A percentile compares a stretch with the other conserved stretches of the same genome.
phyloP scores from a whole-genome alignment of 2,329 filamentous ascomycete genomes.

The Clonostachys solani region DNA sequence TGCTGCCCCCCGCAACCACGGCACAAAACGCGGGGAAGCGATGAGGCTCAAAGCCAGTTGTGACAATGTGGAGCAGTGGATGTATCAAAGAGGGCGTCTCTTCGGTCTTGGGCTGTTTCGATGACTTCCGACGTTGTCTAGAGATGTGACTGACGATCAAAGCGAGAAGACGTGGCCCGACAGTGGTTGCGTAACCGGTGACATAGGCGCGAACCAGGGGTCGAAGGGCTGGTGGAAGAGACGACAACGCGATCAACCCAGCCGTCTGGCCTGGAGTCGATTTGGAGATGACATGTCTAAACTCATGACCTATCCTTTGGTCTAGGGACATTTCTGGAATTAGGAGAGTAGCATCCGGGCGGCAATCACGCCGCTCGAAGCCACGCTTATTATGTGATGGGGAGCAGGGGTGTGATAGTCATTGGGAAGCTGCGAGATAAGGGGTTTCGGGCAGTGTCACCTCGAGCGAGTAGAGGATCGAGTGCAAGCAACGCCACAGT shows the following conservation, averaged over 20 bases:
- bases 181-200: constrained; percentile 55
- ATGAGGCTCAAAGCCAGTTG: constrained; percentile 45
- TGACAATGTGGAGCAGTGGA: constrained; percentile 32
- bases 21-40: constrained; percentile 62
- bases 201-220: constrained; percentile 57
- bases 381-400: no score
- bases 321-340: no score
- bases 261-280: no score
- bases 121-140: constrained; percentile 23
- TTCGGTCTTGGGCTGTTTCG: constrained; percentile 15
- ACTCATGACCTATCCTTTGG: no score
- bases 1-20: constrained; percentile 53
- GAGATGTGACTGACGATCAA: constrained; percentile 46
- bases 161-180: constrained; percentile 51
- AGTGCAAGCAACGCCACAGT: no score
- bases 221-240: constrained; percentile 44
- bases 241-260: not conserved
- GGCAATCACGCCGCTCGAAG: no score
- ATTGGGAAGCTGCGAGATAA: no score
- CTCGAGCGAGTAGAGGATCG: no score
- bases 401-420: no score
- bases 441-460: no score
- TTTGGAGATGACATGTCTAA: no score
- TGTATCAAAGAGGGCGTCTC: constrained; percentile 18
- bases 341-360: no score